Percentiles rank a stretch among this genome's conserved stretches.
Conservation (phyloP, 768 basidiomycete genomes). For the Boletus coccyginus region DNA sequence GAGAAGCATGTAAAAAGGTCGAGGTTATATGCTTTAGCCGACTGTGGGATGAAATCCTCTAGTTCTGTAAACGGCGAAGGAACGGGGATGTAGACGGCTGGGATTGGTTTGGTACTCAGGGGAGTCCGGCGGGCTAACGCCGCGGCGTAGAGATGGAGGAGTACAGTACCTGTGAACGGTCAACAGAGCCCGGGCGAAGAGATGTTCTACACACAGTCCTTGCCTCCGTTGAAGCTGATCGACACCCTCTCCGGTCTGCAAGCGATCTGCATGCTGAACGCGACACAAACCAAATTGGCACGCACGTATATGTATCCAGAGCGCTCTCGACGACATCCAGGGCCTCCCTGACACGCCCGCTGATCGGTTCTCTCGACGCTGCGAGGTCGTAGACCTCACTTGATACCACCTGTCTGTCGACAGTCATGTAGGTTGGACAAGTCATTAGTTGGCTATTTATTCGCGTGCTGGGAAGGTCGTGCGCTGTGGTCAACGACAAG, state of each 20-base stretch:
- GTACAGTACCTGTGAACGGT: constrained; percentile 74
- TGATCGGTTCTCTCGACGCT: constrained; percentile 50
- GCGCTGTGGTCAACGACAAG: constrained; percentile 1
- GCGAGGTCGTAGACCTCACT: constrained; percentile 63
- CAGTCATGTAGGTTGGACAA: constrained; percentile 1
- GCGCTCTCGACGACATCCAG: constrained; percentile 77
- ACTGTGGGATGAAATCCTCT: constrained; percentile 77
- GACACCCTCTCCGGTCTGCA: constrained; percentile 67
- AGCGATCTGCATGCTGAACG: constrained; percentile 8
- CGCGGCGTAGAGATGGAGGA: constrained; percentile 84
- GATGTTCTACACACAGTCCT: constrained; percentile 74
- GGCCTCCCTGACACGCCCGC: constrained; percentile 69
- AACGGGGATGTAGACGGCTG: constrained; percentile 84
- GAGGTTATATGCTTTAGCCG: constrained; percentile 63
- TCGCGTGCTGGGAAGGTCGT: constrained; percentile 6
- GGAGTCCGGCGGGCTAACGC: constrained; percentile 50
- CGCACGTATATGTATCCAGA: constrained; percentile 80
- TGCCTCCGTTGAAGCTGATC: constrained; percentile 97
- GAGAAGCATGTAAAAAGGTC: constrained; percentile 53
- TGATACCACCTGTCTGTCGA: constrained; percentile 50
- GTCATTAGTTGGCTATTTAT: not conserved
- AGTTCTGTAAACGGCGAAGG: constrained; percentile 84
- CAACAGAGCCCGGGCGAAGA: not conserved
- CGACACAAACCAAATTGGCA: constrained; percentile 8
- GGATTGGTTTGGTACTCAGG: constrained; percentile 45